These are phyloP conservation scores for Heritiera fomes DNA, from an alignment of 345 rosid species.

Conservation along the genomic window DNA sequence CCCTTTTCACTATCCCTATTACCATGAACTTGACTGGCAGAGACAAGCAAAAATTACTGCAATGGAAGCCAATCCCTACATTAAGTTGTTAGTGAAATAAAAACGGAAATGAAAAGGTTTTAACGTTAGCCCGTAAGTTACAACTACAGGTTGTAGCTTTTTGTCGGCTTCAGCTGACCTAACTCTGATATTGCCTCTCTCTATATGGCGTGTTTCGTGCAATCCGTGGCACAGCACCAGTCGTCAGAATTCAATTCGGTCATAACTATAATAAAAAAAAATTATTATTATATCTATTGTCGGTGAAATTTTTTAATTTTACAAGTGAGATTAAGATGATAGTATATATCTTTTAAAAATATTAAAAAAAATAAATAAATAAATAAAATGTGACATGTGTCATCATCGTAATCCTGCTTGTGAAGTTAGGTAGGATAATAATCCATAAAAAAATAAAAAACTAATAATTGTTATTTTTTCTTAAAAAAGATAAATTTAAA, in stretches of 20 bases:
- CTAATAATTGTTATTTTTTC: too few relatives aligned
- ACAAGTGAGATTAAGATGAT: too few relatives aligned
- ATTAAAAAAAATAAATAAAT: too few relatives aligned
- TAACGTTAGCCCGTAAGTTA: background rate
- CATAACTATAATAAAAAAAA: background rate
- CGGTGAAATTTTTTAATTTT: too few relatives aligned
- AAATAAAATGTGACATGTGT: too few relatives aligned
- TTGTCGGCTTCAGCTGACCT: slow-evolving; percentile 20
- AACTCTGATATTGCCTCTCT: slow-evolving; percentile 12
- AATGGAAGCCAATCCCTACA: background rate
- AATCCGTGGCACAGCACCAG: background rate
- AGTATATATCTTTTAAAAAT: too few relatives aligned
- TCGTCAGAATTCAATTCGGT: slow-evolving; percentile 5
- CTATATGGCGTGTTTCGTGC: background rate
- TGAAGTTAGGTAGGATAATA: too few relatives aligned
- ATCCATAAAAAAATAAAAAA: too few relatives aligned
- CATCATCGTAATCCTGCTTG: too few relatives aligned
- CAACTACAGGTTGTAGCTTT: background rate
- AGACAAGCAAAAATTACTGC: background rate
- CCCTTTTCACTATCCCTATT: background rate
- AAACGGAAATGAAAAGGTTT: background rate
- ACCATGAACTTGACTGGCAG: background rate
- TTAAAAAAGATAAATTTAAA: too few relatives aligned
- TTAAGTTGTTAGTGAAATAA: background rate
- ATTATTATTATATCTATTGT: too few relatives aligned